Evolutionary conservation across 2,329 filamentous ascomycete species (phyloP).

Genomic region (Colletotrichum eremochloae): DNA sequence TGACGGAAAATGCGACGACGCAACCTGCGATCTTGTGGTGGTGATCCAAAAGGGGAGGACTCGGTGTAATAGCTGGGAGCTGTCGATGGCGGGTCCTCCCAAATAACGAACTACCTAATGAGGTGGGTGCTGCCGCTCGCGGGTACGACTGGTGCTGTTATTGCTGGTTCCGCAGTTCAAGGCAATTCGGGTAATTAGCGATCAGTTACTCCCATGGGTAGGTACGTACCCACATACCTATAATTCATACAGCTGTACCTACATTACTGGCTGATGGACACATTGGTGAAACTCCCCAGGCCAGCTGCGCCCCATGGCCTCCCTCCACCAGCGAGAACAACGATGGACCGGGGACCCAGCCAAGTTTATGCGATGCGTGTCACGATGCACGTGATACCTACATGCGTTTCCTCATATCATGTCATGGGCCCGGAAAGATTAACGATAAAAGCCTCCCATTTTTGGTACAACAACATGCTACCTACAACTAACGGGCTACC

Average conservation of each 20-base stretch:
- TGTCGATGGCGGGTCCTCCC: conserved; percentile 33
- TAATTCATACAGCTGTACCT: conserved; percentile 8
- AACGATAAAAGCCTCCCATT: conserved; percentile 37
- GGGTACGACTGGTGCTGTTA: conserved; percentile 7
- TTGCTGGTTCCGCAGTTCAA: conserved; percentile 5
- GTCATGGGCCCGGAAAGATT: background rate
- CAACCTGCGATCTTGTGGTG: conserved; percentile 31
- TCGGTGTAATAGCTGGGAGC: conserved; percentile 38
- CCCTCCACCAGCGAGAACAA: conserved; percentile 18
- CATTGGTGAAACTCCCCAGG: conserved; percentile 37
- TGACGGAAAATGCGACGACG: conserved; percentile 34
- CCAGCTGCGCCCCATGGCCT: conserved; percentile 40
- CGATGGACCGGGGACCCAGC: conserved; percentile 28
- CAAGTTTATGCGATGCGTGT: conserved; percentile 37
- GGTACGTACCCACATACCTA: conserved; percentile 33
- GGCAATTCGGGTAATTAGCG: conserved; percentile 13
- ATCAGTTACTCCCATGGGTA: conserved; percentile 22
- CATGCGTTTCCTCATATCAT: background rate
- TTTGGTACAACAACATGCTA: conserved; percentile 40
- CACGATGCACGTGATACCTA: conserved; percentile 27
- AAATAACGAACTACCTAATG: conserved; percentile 34
- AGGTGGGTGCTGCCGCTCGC: conserved; percentile 25
- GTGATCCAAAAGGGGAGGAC: conserved; percentile 42
- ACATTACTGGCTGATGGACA: conserved; percentile 30
- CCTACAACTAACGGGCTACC: conserved; percentile 31